Base-by-base conservation (phyloP, 306 rosid species). In the Cercis canadensis region DNA sequence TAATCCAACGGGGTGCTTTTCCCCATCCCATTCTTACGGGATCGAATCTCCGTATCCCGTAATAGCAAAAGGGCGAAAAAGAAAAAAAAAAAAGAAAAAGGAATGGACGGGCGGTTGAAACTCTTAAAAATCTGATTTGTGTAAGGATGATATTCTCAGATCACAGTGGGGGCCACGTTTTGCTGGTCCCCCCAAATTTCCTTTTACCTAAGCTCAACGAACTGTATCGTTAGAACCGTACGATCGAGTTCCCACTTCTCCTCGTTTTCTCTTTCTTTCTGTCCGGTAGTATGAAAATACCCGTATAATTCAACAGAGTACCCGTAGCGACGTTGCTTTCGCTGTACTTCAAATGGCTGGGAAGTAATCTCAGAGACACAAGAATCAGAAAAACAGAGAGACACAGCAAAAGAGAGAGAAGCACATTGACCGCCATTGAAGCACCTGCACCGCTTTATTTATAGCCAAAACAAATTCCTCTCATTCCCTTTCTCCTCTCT, bases 361-460 rank as follows among this genome's bases (percentile, higher is more conserved):
- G 75, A 82, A 84, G 71, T 81, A 78, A 78, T 75, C 79, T 37
- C 75, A 65, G 53, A 56, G 58, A 60, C 79, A 69, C 56, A 6
- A 57, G 75, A 86, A 64, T 16, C 75, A 75, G 74, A 64, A 73
- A 56, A 74, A 34, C 33, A 46, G 46, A 68, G 76, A 69, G 63
- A 55, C 19, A 69, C 39, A 49, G 46, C 36, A 41, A 17, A 54
- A 65, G 47, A 57, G 29, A 65, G 43, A 73, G 68, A 58, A 36
- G 31, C 33, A 21, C 62, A 77, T 86, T 81, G 87, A 82, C 84
- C 81, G 80, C 92, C 96, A 86, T 87, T 86, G 89, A 83, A 79
- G 78, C 79, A 59, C 76, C 67, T 10, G 29, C 8, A 13, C 57
- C 47, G 21, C 71, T 62, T 65, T 8, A 61, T 66, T 41, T 74